phyloP scores from a whole-genome alignment of 192 early-diverging fungal species.

The Paraglomus occultum region DNA sequence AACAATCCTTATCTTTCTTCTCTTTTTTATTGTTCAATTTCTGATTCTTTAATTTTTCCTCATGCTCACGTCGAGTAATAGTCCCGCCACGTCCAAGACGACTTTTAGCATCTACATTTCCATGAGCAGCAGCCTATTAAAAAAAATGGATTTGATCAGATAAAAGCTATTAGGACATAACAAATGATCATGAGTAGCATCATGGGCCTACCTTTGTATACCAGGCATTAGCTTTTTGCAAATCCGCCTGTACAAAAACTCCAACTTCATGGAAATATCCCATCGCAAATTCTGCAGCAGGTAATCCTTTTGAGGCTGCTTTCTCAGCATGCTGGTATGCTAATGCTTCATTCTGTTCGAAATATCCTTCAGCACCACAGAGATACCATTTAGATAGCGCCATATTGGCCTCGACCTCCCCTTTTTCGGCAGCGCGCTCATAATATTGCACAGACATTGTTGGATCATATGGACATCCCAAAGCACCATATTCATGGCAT shows the following conservation, averaged over 20 bases:
- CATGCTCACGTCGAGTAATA: constrained; percentile 26
- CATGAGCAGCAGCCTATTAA: constrained; percentile 36
- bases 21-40: constrained; percentile 5
- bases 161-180: background rate
- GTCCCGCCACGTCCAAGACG: constrained; percentile 29
- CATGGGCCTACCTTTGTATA: constrained; percentile 37
- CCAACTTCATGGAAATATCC: constrained; percentile 89
- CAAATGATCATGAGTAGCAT: background rate
- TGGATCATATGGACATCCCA: constrained; percentile 66
- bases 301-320: constrained; percentile 76
- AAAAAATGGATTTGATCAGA: background rate
- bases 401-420: constrained; percentile 81
- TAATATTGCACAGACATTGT: constrained; percentile 73
- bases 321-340: constrained; percentile 79
- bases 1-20: constrained; percentile 25
- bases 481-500: constrained; percentile 75
- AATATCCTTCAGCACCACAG: constrained; percentile 65
- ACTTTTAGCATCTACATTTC: constrained; percentile 39
- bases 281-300: constrained; percentile 85
- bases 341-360: constrained; percentile 63
- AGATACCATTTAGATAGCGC: constrained; percentile 85
- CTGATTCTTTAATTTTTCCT: background rate
- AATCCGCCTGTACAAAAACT: constrained; percentile 57
- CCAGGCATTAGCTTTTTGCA: constrained; percentile 54
- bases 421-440: constrained; percentile 73